These are phyloP conservation scores for Xylaria sp. DNA, from an alignment of 2,329 filamentous ascomycete genomes.

Conservation along the genomic window DNA sequence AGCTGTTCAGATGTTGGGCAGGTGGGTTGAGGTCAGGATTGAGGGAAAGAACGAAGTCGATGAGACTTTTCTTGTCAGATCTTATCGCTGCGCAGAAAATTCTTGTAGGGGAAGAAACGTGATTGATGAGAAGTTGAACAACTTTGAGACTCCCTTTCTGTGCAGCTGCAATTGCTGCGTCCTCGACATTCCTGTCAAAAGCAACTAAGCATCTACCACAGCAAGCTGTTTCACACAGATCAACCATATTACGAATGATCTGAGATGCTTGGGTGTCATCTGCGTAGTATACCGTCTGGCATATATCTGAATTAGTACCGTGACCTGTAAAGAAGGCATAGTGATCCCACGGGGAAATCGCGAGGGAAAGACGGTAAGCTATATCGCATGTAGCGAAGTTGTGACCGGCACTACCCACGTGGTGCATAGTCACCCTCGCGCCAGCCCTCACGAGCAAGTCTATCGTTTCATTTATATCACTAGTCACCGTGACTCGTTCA, in stretches of 20 bases:
- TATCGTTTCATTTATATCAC: not conserved
- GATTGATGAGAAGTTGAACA: not conserved
- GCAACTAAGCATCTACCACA: not conserved
- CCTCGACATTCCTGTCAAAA: not conserved
- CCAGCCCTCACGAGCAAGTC: not conserved
- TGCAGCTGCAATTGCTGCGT: not conserved
- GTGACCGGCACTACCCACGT: not conserved
- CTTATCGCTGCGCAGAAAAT: not conserved
- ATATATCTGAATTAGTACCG: not conserved
- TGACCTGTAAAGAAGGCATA: not conserved
- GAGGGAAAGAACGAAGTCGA: not conserved
- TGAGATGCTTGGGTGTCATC: not conserved
- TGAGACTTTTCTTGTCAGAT: not conserved
- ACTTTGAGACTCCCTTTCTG: not conserved
- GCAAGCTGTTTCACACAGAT: not conserved
- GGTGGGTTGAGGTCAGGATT: not conserved
- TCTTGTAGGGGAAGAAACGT: not conserved
- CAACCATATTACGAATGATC: not conserved
- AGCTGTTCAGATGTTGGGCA: not conserved
- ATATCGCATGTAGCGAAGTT: not conserved
- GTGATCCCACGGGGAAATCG: not conserved
- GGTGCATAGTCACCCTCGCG: not conserved
- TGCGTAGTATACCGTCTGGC: not conserved
- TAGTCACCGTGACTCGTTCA: no score
- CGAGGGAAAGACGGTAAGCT: not conserved